These are phyloP conservation scores for Leccinum fibrillosum DNA, from an alignment of 768 basidiomycete species.

Conservation along the genomic window DNA sequence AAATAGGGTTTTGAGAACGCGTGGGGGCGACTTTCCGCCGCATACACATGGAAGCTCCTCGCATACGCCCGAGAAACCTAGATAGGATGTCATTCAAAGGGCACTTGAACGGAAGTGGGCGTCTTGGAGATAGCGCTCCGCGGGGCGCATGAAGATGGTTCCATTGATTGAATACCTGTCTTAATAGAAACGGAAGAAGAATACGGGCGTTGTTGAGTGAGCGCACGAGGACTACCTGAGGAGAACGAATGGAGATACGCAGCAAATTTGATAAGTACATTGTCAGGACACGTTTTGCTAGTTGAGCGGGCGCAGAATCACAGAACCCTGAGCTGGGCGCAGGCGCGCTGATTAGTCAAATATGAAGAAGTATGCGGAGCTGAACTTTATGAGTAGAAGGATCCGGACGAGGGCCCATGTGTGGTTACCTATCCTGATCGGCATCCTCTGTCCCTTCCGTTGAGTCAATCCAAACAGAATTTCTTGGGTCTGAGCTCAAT, in stretches of 20 bases:
- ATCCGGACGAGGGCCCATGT: not conserved
- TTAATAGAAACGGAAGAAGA: not conserved
- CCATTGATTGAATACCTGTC: slow-evolving; percentile 39
- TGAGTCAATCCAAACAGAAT: not conserved
- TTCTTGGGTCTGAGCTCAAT: no score
- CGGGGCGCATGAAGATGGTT: slow-evolving; percentile 23
- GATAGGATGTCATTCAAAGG: slow-evolving; percentile 46
- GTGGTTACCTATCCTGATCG: slow-evolving; percentile 46
- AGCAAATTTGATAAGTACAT: not conserved
- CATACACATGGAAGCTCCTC: slow-evolving; percentile 31
- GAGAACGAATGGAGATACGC: not conserved
- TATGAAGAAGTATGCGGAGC: slow-evolving; percentile 51
- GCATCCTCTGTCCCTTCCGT: slow-evolving; percentile 61
- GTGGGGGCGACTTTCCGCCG: slow-evolving; percentile 40
- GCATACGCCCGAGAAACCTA: slow-evolving; percentile 36
- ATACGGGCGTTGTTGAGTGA: not conserved
- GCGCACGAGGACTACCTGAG: not conserved
- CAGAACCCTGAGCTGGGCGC: slow-evolving; percentile 28
- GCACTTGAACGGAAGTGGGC: slow-evolving; percentile 22
- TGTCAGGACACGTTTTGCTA: slow-evolving; percentile 42
- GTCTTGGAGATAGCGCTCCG: slow-evolving; percentile 12
- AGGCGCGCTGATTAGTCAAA: no score
- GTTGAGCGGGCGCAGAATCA: slow-evolving; percentile 57
- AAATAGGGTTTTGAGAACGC: slow-evolving; percentile 49
- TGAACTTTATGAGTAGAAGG: slow-evolving; percentile 21